Evolutionary conservation across 108 stramenopile genomes (phyloP).

Genomic region (Skeletonema marinoi): DNA sequence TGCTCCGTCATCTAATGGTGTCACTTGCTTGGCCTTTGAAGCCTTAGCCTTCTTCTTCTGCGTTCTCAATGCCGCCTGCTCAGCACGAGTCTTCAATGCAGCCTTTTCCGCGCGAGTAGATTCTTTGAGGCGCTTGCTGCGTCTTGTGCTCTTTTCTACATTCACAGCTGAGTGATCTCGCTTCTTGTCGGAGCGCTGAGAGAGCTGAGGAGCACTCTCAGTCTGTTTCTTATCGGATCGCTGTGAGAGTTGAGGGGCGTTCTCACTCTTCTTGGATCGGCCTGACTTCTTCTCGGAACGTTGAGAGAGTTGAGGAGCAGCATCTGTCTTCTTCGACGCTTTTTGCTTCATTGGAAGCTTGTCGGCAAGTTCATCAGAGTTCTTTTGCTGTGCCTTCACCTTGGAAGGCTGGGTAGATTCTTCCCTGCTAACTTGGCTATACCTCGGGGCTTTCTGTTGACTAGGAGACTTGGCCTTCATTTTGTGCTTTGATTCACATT

Average conservation of each 20-base stretch:
- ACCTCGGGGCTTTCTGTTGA: background rate
- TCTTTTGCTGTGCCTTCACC: background rate
- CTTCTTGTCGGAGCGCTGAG: background rate
- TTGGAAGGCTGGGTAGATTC: background rate
- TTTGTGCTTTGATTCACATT: background rate
- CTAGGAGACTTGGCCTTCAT: background rate
- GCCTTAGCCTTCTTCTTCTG: background rate
- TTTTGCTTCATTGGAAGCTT: background rate
- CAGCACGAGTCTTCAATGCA: background rate
- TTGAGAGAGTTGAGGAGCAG: too few species aligned
- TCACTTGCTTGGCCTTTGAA: background rate
- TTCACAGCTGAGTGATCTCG: background rate
- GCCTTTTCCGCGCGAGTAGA: background rate
- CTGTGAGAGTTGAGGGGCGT: background rate
- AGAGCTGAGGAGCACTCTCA: background rate
- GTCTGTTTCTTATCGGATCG: background rate
- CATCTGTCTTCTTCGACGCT: background rate
- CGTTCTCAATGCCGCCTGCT: background rate
- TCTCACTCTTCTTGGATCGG: too few species aligned
- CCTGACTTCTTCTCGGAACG: too few species aligned
- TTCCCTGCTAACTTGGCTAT: background rate
- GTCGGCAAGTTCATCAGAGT: background rate
- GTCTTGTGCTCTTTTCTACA: conserved; percentile 1
- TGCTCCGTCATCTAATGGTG: background rate
- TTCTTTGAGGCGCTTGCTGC: conserved; percentile 6